Base-by-base conservation (phyloP, 495 filamentous ascomycete species). In the Trichoderma asperelloides region DNA sequence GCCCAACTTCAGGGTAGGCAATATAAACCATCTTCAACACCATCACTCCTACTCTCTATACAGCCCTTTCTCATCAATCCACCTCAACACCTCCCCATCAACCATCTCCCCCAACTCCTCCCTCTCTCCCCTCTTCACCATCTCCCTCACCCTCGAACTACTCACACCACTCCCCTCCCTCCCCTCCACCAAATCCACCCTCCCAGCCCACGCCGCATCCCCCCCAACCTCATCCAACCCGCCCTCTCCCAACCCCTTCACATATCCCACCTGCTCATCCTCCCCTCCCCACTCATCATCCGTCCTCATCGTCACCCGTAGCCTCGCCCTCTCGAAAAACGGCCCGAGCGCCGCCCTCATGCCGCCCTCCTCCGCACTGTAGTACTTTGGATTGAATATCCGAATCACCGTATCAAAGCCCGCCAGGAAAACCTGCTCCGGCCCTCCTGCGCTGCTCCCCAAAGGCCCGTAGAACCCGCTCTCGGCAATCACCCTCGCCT, bases 331-430 rank as follows among this genome's bases (percentile, higher is more conserved):
- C 18, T 79, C 77, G 69, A 97, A 90, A 68, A 96, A 89, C 0
- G 84, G 84, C 30, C 77, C 80, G 2, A 98, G 78, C 0, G 85
- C 82, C 16, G 79, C 76, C 25, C 72, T 72, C 73, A 83, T 80
- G 0, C 49, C 39, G n/a, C 16, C 37, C 12, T 9, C 30, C 9
- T 16, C 27, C n/a, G 37, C 47, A 13, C 13, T 39, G 74, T 98
- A 98, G 75, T 98, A 98, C 72, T 91, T 94, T 0, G 88, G 77
- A 68, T 92, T 80, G 72, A 97, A 86, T 65, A 97, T 87, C 30
- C 94, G 87, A 23, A 91, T 87, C 39, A 97, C 73, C 0, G 94
- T 97, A 77, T 98, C 94, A 71, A 86, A 97, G 39, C 94, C 94
- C 0, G 86, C 87, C 21, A 98, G 83, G 77, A 95, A 91, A 23